A percentile compares a stretch with the other conserved stretches of the same genome.
Evolutionary conservation across 2,329 filamentous ascomycete species (phyloP).

Genomic region (Massarina eburnea): DNA sequence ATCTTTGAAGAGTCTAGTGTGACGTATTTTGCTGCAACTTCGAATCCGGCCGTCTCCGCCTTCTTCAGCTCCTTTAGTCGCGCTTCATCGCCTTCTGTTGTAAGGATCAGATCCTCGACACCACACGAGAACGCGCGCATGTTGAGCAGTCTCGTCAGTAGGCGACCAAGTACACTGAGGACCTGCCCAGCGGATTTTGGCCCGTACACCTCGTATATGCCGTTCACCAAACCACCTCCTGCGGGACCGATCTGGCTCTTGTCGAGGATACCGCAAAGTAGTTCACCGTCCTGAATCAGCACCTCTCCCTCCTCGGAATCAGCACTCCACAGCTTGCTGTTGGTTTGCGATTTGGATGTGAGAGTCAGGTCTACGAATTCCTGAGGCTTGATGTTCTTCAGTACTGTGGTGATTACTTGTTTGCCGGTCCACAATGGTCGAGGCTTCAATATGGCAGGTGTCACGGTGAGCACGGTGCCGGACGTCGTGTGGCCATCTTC

Average conservation of each 20-base stretch:
- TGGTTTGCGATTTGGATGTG: slow-evolving; percentile 75
- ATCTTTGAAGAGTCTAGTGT: slow-evolving; percentile 69
- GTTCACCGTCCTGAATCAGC: slow-evolving; percentile 81
- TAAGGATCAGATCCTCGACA: slow-evolving; percentile 92
- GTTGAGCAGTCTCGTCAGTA: slow-evolving; percentile 85
- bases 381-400: slow-evolving; percentile 85
- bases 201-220: slow-evolving; percentile 91
- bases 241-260: slow-evolving; percentile 92
- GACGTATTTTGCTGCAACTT: slow-evolving; percentile 86
- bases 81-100: slow-evolving; percentile 71
- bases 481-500: slow-evolving; percentile 86
- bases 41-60: slow-evolving; percentile 70
- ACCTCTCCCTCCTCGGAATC: slow-evolving; percentile 78
- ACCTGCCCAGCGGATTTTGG: slow-evolving; percentile 82
- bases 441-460: slow-evolving; percentile 81
- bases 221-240: slow-evolving; percentile 84
- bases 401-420: slow-evolving; percentile 87
- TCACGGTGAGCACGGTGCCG: slow-evolving; percentile 77
- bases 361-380: slow-evolving; percentile 78
- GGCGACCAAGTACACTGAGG: slow-evolving; percentile 83
- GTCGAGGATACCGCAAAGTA: slow-evolving; percentile 88
- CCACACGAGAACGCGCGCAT: slow-evolving; percentile 97
- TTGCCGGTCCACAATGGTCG: slow-evolving; percentile 89
- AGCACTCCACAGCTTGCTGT: slow-evolving; percentile 74
- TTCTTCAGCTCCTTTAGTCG: slow-evolving; percentile 69